These are phyloP conservation scores for Panicum virgatum DNA, from an alignment of 202 grass and related monocot genomes.

Conservation along the genomic window DNA sequence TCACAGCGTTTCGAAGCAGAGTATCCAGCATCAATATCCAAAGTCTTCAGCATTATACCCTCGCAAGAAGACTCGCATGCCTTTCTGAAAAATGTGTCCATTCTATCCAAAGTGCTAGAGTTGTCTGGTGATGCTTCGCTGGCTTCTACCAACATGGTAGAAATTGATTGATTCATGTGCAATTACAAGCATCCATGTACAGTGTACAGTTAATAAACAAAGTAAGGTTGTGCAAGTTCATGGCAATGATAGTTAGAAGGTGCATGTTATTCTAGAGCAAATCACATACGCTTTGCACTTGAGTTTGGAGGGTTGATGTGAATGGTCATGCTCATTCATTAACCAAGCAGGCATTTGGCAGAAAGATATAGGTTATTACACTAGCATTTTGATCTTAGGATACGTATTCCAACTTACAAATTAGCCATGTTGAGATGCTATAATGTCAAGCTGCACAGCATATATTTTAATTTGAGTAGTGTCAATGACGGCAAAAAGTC, in stretches of 20 bases:
- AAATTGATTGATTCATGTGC: slow-evolving; percentile 47
- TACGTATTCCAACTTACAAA: background rate
- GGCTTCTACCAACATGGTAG: slow-evolving; percentile 67
- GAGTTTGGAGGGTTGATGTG: background rate
- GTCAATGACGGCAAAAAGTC: background rate
- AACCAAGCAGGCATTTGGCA: slow-evolving; percentile 9
- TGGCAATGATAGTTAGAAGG: too few relatives aligned
- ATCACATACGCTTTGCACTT: background rate
- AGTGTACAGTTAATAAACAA: slow-evolving; percentile 25
- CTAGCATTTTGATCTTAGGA: background rate
- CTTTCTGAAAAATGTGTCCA: slow-evolving; percentile 77
- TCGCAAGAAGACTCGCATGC: slow-evolving; percentile 87
- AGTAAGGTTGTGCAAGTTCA: slow-evolving; percentile 18
- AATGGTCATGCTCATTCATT: slow-evolving; percentile 10
- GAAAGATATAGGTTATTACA: background rate
- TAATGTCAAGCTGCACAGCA: background rate
- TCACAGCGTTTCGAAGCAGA: slow-evolving; percentile 85
- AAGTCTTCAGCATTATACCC: slow-evolving; percentile 94
- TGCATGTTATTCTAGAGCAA: too few relatives aligned
- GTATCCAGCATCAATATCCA: slow-evolving; percentile 88
- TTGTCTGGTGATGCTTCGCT: slow-evolving; percentile 60
- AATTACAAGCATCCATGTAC: background rate
- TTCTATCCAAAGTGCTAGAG: slow-evolving; percentile 55
- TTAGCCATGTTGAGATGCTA: background rate
- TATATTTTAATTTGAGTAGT: background rate